Evolutionary conservation across 495 filamentous ascomycete species (phyloP), one percentile per base, ranked within the genome.

Genomic region (Symbiotaphrina buchneri): DNA sequence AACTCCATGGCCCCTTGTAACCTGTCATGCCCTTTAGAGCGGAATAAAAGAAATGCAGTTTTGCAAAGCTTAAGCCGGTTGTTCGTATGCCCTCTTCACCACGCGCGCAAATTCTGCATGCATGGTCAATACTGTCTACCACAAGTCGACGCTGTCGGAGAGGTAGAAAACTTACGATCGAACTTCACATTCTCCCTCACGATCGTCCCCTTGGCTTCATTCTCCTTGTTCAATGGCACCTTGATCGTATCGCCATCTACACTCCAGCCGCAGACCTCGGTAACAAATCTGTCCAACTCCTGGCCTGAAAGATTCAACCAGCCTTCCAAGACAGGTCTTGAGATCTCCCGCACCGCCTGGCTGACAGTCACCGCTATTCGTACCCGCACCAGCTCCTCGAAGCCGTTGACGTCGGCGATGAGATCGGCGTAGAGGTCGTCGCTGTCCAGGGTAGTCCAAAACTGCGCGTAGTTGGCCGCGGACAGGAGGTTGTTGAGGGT

Each of bases 351-450:
- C 49, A 80, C 83, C 15, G 80, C 65, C 61, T 93, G 83, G 44
- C 74, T 72, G 36, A 92, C 71, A 34, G 83, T 80, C 20, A 79
- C 71, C 35, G 84, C 84, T 44, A 95, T 95, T 43, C 81, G 67
- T 33, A 90, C 64, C 34, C 90, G 71, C 55, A 99, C 81, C 29
- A 91, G 65, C 50, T 99, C 90, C 61, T 95, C 90, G 53, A 99
- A 99, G 16, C 85, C 90, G 27, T 70, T 67, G 37, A 93, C 83
- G 45, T 95, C 90, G 28, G 85, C 84, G 18, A 82, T 74, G 33
- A 99, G 57, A 45, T 99, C 87, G 28, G 87, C 90, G 51, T 94
- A 99, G 11, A 94, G 64, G 49, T 99, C 87, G 46, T 95, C 87
- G 38, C 65, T 72, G 54, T 93, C 81, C 33, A 94, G 68, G 5